phyloP scores from a whole-genome alignment of 2,329 filamentous ascomycete species.

The Nothophoma quercina region DNA sequence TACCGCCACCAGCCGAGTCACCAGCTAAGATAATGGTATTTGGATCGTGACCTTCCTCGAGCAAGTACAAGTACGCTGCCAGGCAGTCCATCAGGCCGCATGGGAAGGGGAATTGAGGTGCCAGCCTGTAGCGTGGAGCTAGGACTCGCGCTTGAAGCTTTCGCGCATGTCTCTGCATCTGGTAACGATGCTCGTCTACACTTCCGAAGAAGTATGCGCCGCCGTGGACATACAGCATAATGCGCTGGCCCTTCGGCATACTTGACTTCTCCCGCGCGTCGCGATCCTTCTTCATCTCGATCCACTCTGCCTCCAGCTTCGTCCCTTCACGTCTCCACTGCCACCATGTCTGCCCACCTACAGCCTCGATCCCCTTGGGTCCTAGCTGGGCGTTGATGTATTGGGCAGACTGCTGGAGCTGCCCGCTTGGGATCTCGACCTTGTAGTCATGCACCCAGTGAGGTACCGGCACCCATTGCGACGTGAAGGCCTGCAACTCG shows the following conservation, averaged over 20 bases:
- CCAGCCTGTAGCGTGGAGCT: slow-evolving; percentile 82
- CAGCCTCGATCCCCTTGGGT: slow-evolving; percentile 71
- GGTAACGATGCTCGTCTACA: slow-evolving; percentile 96
- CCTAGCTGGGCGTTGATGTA: slow-evolving; percentile 79
- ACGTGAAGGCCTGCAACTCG: slow-evolving; percentile 89
- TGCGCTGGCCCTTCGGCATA: slow-evolving; percentile 67
- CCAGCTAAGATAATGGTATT: slow-evolving; percentile 86
- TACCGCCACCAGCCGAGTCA: slow-evolving; percentile 92
- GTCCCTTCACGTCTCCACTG: slow-evolving; percentile 71
- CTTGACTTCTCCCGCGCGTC: slow-evolving; percentile 70
- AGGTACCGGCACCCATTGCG: slow-evolving; percentile 89
- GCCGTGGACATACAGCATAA: slow-evolving; percentile 94
- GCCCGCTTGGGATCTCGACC: slow-evolving; percentile 68
- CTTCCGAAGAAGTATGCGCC: slow-evolving; percentile 96
- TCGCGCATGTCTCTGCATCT: slow-evolving; percentile 93
- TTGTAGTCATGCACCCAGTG: slow-evolving; percentile 84
- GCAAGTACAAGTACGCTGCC: slow-evolving; percentile 83
- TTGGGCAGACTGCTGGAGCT: slow-evolving; percentile 69
- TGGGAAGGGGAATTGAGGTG: slow-evolving; percentile 95
- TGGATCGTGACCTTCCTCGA: slow-evolving; percentile 74
- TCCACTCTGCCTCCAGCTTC: slow-evolving; percentile 86
- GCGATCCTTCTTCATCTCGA: slow-evolving; percentile 90
- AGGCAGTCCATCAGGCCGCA: slow-evolving; percentile 91
- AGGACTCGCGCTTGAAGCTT: slow-evolving; percentile 92
- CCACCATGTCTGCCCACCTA: slow-evolving; percentile 83